These are phyloP conservation scores for Pseudogymnoascus sp. DNA, from an alignment of 2,329 filamentous ascomycete genomes.

Conservation along the genomic window DNA sequence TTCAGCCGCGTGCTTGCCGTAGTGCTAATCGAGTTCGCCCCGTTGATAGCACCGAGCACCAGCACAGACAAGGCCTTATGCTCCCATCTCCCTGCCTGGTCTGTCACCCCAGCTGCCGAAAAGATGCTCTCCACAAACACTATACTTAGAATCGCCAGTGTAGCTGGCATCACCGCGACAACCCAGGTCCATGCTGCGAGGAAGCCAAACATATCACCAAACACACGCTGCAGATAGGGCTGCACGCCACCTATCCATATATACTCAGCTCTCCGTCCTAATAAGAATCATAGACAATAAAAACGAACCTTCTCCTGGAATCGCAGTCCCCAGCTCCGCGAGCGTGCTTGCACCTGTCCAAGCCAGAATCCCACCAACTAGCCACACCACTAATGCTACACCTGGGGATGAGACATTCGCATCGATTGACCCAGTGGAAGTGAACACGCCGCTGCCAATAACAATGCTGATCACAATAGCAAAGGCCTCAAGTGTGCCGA, in stretches of 20 bases:
- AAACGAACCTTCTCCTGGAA: constrained; percentile 47
- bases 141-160: constrained; percentile 55
- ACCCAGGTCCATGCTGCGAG: constrained; percentile 59
- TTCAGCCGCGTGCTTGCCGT: constrained; percentile 47
- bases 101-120: constrained; percentile 40
- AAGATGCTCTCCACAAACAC: constrained; percentile 55
- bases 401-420: constrained; percentile 55
- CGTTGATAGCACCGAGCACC: constrained; percentile 38
- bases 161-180: constrained; percentile 55
- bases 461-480: constrained; percentile 55
- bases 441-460: constrained; percentile 58
- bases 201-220: constrained; percentile 53
- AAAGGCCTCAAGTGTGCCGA: constrained; percentile 43
- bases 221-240: constrained; percentile 53
- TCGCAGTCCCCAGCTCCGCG: constrained; percentile 54
- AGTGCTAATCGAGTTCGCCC: constrained; percentile 49
- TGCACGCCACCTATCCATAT: constrained; percentile 45
- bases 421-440: constrained; percentile 54
- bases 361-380: constrained; percentile 51
- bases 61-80: constrained; percentile 46
- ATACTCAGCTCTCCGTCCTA: not conserved
- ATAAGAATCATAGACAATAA: not conserved
- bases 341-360: constrained; percentile 57
- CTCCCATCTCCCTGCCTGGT: constrained; percentile 32
- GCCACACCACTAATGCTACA: constrained; percentile 49